Conservation (phyloP, 2,329 filamentous ascomycete species). For the Trichophyton rubrum region DNA sequence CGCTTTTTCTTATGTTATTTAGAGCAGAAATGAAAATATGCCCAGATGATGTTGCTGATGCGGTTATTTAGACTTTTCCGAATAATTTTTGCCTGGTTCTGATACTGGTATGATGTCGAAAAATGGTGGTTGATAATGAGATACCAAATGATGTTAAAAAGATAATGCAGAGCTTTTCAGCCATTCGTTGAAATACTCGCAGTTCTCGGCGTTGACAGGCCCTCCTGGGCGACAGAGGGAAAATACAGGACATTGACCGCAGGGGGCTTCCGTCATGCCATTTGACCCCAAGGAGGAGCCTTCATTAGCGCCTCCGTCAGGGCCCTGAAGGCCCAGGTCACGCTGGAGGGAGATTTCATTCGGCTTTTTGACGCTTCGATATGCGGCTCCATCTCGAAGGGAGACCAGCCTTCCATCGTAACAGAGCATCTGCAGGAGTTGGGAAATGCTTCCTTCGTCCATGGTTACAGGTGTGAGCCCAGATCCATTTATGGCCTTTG, state of each 20-base stretch:
- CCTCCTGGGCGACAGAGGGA: conserved; percentile 84
- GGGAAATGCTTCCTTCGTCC: conserved; percentile 61
- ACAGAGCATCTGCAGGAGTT: conserved; percentile 75
- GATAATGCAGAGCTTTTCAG: conserved; percentile 36
- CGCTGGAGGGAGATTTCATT: conserved; percentile 23
- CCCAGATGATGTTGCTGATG: neutral
- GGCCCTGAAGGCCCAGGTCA: conserved; percentile 23
- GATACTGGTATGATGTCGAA: neutral
- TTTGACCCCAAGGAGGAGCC: conserved; percentile 44
- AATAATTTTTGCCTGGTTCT: neutral
- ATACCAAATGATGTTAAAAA: conserved; percentile 18
- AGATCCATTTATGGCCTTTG: conserved; percentile 55
- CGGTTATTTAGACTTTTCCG: neutral
- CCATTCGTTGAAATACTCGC: conserved; percentile 86
- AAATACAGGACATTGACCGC: conserved; percentile 84
- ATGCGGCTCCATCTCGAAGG: conserved; percentile 39
- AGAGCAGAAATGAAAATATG: neutral
- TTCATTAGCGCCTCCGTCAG: conserved; percentile 18
- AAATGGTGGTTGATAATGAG: neutral
- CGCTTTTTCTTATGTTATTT: neutral
- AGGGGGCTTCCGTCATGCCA: conserved; percentile 77
- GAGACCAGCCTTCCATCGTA: conserved; percentile 74
- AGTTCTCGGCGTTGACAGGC: conserved; percentile 77
- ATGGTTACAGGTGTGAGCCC: conserved; percentile 60
- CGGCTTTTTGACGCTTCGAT: conserved; percentile 35